These are phyloP conservation scores for Gossypium stocksii DNA, from an alignment of 345 rosid genomes.

Conservation along the genomic window DNA sequence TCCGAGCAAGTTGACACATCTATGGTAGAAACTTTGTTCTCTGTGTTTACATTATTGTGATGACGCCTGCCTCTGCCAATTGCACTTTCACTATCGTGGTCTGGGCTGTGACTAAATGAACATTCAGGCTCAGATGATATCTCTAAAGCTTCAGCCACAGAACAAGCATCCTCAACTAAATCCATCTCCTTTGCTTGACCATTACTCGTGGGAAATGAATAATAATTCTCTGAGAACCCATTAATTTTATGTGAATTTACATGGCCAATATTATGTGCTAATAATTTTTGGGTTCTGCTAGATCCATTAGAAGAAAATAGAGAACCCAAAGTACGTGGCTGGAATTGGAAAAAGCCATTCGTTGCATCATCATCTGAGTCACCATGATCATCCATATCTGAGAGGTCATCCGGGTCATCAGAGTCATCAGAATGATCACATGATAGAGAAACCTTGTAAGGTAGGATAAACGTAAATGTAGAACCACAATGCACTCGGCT, in stretches of 20 bases:
- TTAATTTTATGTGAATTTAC: constrained; percentile 33
- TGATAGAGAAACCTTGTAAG: constrained; percentile 60
- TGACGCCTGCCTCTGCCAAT: constrained; percentile 18
- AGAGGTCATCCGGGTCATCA: constrained; percentile 74
- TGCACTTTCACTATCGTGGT: constrained; percentile 25
- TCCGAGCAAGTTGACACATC: constrained; percentile 28
- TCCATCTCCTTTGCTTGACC: constrained; percentile 35
- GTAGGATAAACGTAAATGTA: constrained; percentile 79
- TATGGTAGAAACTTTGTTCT: constrained; percentile 11
- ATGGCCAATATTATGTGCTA: constrained; percentile 30
- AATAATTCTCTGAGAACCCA: constrained; percentile 32
- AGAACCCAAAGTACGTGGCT: constrained; percentile 58
- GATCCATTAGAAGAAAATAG: constrained; percentile 54
- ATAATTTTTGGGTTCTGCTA: constrained; percentile 36
- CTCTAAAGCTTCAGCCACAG: constrained; percentile 39
- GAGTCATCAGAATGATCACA: constrained; percentile 69
- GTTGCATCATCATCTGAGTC: constrained; percentile 57
- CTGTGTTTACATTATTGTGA: constrained; percentile 14
- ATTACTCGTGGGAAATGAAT: constrained; percentile 36
- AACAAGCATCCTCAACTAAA: constrained; percentile 51
- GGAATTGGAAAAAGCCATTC: constrained; percentile 72
- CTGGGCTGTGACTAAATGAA: constrained; percentile 35
- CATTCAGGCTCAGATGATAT: constrained; percentile 48
- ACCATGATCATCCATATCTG: constrained; percentile 61
- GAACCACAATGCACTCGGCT: constrained; percentile 81